A percentile compares a stretch with the other conserved stretches of the same genome.
Evolutionary conservation across 345 rosid species (phyloP).

Genomic region (Trapa incisa): DNA sequence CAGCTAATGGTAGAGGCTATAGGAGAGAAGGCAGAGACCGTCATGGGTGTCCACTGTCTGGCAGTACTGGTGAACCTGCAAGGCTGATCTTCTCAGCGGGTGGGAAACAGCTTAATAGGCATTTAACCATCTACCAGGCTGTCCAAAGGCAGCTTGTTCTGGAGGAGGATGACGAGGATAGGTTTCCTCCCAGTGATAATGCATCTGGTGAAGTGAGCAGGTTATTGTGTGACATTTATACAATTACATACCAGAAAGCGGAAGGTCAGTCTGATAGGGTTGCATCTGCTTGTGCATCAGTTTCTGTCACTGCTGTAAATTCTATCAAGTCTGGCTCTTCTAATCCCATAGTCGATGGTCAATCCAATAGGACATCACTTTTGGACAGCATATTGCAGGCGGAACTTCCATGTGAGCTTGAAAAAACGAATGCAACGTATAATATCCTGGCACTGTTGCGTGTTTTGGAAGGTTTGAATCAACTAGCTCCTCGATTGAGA

Average conservation of each 20-base stretch:
- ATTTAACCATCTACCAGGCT: slow-evolving; percentile 96
- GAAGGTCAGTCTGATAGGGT: slow-evolving; percentile 64
- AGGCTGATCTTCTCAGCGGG: slow-evolving; percentile 72
- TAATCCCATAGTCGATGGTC: slow-evolving; percentile 36
- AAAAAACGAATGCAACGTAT: slow-evolving; percentile 83
- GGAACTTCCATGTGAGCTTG: slow-evolving; percentile 89
- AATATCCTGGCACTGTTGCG: slow-evolving; percentile 73
- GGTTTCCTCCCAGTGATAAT: slow-evolving; percentile 69
- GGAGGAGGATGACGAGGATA: slow-evolving; percentile 90
- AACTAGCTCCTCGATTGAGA: slow-evolving; percentile 80
- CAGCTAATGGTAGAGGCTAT: slow-evolving; percentile 82
- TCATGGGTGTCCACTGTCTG: slow-evolving; percentile 58
- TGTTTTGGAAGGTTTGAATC: slow-evolving; percentile 86
- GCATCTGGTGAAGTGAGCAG: slow-evolving; percentile 83
- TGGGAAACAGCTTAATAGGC: slow-evolving; percentile 84
- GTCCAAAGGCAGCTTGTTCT: slow-evolving; percentile 83
- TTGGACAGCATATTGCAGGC: slow-evolving; percentile 88
- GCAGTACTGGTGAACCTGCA: slow-evolving; percentile 65
- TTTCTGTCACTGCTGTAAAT: slow-evolving; percentile 36
- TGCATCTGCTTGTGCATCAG: slow-evolving; percentile 56
- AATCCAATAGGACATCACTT: slow-evolving; percentile 44
- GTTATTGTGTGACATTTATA: slow-evolving; percentile 80
- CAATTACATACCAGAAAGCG: slow-evolving; percentile 78
- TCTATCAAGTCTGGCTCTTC: slow-evolving; percentile 40
- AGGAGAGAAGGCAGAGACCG: slow-evolving; percentile 87